Evolutionary conservation across 305 asterid species (phyloP), one percentile per base, ranked within the genome.

Genomic region (Rubia tinctorum): DNA sequence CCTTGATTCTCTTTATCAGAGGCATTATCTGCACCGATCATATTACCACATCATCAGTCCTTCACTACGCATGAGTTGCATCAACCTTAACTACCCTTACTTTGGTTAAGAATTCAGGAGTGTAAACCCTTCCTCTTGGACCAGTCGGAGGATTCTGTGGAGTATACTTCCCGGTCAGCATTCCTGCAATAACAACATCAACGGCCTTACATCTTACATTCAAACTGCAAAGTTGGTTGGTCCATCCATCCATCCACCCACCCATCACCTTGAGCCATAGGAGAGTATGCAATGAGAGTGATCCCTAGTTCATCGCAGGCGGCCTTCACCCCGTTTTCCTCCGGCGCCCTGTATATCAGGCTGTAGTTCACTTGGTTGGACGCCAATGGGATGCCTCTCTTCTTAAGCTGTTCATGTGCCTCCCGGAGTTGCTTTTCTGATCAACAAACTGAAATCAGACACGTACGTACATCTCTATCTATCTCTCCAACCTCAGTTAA

Each of bases 241-340:
- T n/a, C n/a, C n/a, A n/a, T n/a, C n/a, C n/a, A n/a, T n/a, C n/a
- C n/a, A n/a, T n/a, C n/a, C n/a, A n/a, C n/a, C n/a, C n/a, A n/a
- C n/a, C n/a, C n/a, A n/a, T n/a, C n/a, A n/a, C n/a, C 97, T 88
- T 93, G 98, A 74, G 98, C 97, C 75, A 93, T 88, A 34, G 98
- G 98, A 27, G 98, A 93, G 81, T 91, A 91, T n/a, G 98, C 98
- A 39, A 93, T 91, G 63, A 93, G 83, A 47, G 94, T 87, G 81
- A 93, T 75, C 15, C 98, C 98, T 58, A 93, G 95, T 72, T 93
- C 98, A 72, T 93, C 97, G 71, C 98, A 93, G 44, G 98, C 79
- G 22, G 96, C 84, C 83, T 93, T 93, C 30, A 93, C 94, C 12
- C 97, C 98, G 37, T 93, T 93, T 80, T 91, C 85, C 87, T 93